Evolutionary conservation across 2,329 filamentous ascomycete species (phyloP).

Genomic region (Sphaerulina musiva): DNA sequence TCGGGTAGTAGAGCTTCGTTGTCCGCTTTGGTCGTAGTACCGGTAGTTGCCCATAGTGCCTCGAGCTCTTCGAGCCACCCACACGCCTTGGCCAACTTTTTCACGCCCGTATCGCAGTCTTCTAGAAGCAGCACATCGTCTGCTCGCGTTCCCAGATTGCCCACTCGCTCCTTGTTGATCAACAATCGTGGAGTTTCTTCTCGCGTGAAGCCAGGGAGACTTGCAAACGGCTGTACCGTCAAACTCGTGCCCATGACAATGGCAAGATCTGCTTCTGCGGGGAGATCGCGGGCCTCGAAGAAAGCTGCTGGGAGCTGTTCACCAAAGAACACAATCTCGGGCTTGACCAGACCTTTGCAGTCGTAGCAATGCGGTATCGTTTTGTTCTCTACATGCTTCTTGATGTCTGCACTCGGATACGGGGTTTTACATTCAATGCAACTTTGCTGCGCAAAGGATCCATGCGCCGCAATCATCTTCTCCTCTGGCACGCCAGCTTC

Average conservation of each 20-base stretch:
- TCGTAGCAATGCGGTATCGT: constrained; percentile 63
- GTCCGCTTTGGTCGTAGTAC: constrained; percentile 44
- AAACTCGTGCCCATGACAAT: constrained; percentile 87
- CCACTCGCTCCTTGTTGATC: constrained; percentile 81
- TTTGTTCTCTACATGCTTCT: constrained; percentile 57
- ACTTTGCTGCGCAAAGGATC: constrained; percentile 83
- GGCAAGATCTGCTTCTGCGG: constrained; percentile 62
- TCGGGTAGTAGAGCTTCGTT: no score
- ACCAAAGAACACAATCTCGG: constrained; percentile 92
- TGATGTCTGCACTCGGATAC: constrained; percentile 71
- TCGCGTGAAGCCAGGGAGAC: constrained; percentile 59
- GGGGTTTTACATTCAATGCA: constrained; percentile 78
- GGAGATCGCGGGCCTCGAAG: constrained; percentile 51
- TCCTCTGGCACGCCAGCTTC: constrained; percentile 74
- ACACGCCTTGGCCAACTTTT: constrained; percentile 68
- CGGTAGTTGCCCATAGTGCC: constrained; percentile 61
- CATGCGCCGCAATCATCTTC: constrained; percentile 86
- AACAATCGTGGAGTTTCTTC: constrained; percentile 67
- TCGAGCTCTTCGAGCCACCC: constrained; percentile 86
- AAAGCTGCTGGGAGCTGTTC: constrained; percentile 64
- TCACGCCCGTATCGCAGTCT: constrained; percentile 75
- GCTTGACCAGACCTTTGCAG: constrained; percentile 80
- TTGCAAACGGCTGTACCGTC: constrained; percentile 81
- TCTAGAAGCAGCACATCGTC: constrained; percentile 83
- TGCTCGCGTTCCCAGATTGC: constrained; percentile 64